Base-by-base conservation (phyloP, 225 moss, liverwort and hornwort genomes). In the Antitrichia curtipendula region DNA sequence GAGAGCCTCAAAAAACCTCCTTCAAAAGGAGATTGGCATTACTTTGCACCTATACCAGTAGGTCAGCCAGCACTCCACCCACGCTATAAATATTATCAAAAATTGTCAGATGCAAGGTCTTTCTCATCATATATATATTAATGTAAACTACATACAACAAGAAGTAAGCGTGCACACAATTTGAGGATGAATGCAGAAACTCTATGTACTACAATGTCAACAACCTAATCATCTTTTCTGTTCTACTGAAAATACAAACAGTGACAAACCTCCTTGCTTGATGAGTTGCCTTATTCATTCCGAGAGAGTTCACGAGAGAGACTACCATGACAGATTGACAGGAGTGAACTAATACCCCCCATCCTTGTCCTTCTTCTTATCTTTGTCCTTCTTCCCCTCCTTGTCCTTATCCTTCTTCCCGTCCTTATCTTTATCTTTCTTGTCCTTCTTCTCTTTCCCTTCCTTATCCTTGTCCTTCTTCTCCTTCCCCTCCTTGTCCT, bases 401-500 rank as follows among this genome's bases (percentile, higher is more conserved):
- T 89, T 88, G 16, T 83, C 66, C 28, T 88, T 88, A 12, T 88
- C 53, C 24, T 84, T 54, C 53, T 90, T 87, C 63, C 60, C 57
- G 7, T 86, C 90, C 74, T 91, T 86, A 57, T 91, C 83, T 53
- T 89, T 86, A 5, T 91, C 86, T 22, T 91, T 90, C 81, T 81
- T 81, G 10, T 56, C 78, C 25, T 78, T 56, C 56, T 56, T 59
- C 5, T 64, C 80, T 0, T 91, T 79, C 56, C 80, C 83, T 3
- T 84, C 62, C 38, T 88, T 88, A 3, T 88, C 54, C 14, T 84
- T 54, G 18, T 45, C 47, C 32, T 81, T 22, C 61, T 81, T 80
- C 31, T 43, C 80, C 32, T 82, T 64, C 17, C 45, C 36, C 2
- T 81, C 62, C 60, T 80, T 61, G 6, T 63, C 63, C 10, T 83